A percentile compares a stretch with the other conserved stretches of the same genome.
Conservation (phyloP, 805 yeast genomes). For the Metschnikowia proteae region DNA sequence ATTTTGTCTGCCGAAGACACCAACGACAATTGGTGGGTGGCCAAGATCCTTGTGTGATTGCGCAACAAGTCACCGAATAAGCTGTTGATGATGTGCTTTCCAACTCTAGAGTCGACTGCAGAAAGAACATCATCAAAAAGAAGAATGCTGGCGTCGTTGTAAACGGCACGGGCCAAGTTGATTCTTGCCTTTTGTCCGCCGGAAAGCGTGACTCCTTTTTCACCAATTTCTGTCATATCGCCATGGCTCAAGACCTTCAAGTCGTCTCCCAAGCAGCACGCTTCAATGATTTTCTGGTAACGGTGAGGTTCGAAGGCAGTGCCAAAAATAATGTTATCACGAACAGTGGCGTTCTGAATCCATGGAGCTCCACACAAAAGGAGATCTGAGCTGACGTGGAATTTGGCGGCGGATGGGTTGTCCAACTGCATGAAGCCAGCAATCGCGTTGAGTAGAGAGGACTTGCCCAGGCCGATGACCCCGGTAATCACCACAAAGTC, state of each 20-base stretch:
- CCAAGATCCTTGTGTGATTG: conserved; percentile 36
- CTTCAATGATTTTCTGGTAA: conserved; percentile 29
- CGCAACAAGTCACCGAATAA: conserved; percentile 33
- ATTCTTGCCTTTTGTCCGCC: conserved; percentile 47
- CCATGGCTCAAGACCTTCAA: conserved; percentile 31
- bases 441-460: conserved; percentile 38
- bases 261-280: conserved; percentile 42
- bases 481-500: conserved; percentile 44
- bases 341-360: conserved; percentile 42
- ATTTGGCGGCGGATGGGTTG: conserved; percentile 24
- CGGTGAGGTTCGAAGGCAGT: conserved; percentile 25
- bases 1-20: conserved; percentile 37
- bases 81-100: conserved; percentile 36
- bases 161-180: conserved; percentile 42
- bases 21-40: conserved; percentile 42
- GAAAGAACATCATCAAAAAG: conserved; percentile 43
- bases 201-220: conserved; percentile 42
- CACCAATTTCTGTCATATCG: conserved; percentile 43
- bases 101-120: conserved; percentile 44
- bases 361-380: conserved; percentile 38
- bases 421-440: conserved; percentile 38
- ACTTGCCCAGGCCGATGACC: conserved; percentile 42
- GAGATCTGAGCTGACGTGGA: conserved; percentile 27
- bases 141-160: conserved; percentile 30
- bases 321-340: conserved; percentile 40